These are phyloP conservation scores for Sclerotiophoma versabilis DNA, from an alignment of 2,329 filamentous ascomycete genomes.

Conservation along the genomic window DNA sequence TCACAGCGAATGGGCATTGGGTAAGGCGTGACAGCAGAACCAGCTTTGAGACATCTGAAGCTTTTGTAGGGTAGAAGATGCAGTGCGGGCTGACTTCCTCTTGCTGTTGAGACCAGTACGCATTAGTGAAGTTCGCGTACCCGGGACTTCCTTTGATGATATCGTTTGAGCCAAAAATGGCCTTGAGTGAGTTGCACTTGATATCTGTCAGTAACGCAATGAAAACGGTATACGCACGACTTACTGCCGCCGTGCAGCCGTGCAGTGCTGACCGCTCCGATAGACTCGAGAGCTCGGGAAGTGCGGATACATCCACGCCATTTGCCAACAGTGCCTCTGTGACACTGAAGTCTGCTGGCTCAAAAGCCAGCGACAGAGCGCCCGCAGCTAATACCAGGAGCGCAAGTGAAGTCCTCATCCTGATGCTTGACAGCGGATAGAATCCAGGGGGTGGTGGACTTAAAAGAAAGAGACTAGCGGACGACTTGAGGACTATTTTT, in stretches of 20 bases:
- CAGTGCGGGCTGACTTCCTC: conserved; percentile 27
- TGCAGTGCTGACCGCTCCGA: conserved; percentile 1
- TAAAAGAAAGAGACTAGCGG: too few relatives aligned
- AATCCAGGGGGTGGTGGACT: too few relatives aligned
- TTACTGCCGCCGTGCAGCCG: conserved; percentile 28
- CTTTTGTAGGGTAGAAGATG: conserved; percentile 29
- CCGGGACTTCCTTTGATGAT: conserved; percentile 17
- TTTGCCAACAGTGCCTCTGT: conserved; percentile 26
- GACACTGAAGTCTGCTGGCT: conserved; percentile 25
- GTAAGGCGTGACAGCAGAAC: conserved; percentile 23
- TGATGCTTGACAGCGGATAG: too few relatives aligned
- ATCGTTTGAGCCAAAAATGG: conserved; percentile 26
- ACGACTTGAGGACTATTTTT: too few relatives aligned
- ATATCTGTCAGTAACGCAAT: conserved; percentile 2
- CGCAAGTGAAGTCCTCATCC: too few relatives aligned
- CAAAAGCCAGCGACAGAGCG: conserved; percentile 11
- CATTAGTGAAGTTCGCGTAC: conserved; percentile 24
- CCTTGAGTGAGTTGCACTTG: conserved; percentile 29
- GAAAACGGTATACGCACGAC: conserved; percentile 6
- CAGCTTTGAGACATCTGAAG: conserved; percentile 20
- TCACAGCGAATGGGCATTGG: conserved; percentile 51
- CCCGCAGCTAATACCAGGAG: not conserved
- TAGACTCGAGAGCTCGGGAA: conserved; percentile 14
- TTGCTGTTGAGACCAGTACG: conserved; percentile 27
- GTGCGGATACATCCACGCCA: conserved; percentile 24